Evolutionary conservation across 495 filamentous ascomycete species (phyloP).

Genomic region (Chaetomidium leptoderma): DNA sequence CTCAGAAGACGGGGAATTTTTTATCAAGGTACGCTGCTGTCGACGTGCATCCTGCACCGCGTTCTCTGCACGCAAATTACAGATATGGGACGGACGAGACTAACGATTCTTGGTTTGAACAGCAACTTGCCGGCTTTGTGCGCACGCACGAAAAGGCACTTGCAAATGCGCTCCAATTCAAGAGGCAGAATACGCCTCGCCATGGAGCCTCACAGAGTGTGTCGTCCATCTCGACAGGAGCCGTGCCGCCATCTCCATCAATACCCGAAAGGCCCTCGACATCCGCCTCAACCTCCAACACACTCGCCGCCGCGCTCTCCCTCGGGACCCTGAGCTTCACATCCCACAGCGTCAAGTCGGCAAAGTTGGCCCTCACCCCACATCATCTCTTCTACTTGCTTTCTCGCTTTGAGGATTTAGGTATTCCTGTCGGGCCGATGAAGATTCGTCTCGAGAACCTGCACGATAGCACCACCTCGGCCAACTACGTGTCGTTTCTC

Average conservation of each 20-base stretch:
- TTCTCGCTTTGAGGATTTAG: constrained; percentile 87
- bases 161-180: constrained; percentile 87
- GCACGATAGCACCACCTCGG: constrained; percentile 76
- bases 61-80: not conserved
- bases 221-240: constrained; percentile 45
- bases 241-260: constrained; percentile 45
- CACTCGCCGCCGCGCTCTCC: constrained; percentile 78
- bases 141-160: constrained; percentile 96
- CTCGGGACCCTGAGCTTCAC: constrained; percentile 79
- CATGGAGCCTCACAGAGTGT: constrained; percentile 59
- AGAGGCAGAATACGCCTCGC: constrained; percentile 58
- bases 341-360: constrained; percentile 77
- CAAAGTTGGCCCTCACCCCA: constrained; percentile 89
- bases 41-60: not conserved
- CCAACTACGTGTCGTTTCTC: constrained; percentile 95
- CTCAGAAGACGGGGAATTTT: constrained; percentile 84
- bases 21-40: constrained; percentile 64
- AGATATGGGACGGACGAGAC: constrained; percentile 2
- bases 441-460: constrained; percentile 92
- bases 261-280: constrained; percentile 51
- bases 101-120: constrained; percentile 19
- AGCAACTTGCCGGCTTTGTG: constrained; percentile 94
- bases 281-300: constrained; percentile 64
- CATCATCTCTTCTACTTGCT: constrained; percentile 97
- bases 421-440: constrained; percentile 89